These are phyloP conservation scores for Serendipita indica DNA, from an alignment of 768 basidiomycete genomes.

Conservation along the genomic window DNA sequence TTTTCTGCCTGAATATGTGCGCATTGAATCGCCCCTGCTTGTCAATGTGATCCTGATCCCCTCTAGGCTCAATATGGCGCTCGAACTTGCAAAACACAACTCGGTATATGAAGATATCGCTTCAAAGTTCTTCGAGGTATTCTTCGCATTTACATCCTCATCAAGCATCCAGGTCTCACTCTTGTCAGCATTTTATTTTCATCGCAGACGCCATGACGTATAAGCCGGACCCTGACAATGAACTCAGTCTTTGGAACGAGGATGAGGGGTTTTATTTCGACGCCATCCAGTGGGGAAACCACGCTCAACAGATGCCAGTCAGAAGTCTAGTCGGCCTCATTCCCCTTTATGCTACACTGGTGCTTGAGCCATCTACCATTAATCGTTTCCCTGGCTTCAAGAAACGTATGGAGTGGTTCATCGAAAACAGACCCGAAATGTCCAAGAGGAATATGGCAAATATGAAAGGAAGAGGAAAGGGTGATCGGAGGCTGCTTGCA, in stretches of 20 bases:
- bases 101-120: slow-evolving; percentile 97
- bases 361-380: slow-evolving; percentile 77
- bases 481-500: slow-evolving; percentile 75
- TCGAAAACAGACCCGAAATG: slow-evolving; percentile 79
- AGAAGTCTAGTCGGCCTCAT: slow-evolving; percentile 95
- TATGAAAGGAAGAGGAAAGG: slow-evolving; percentile 78
- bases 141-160: neutral
- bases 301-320: slow-evolving; percentile 82
- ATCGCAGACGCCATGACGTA: slow-evolving; percentile 99
- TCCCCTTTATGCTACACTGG: slow-evolving; percentile 87
- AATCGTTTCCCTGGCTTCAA: slow-evolving; percentile 95
- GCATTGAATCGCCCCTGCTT: slow-evolving; percentile 15
- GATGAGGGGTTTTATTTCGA: slow-evolving; percentile 98
- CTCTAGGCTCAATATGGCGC: slow-evolving; percentile 81
- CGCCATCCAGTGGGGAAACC: slow-evolving; percentile 75
- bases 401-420: slow-evolving; percentile 98
- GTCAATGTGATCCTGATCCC: neutral
- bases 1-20: slow-evolving; percentile 93
- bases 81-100: slow-evolving; percentile 96
- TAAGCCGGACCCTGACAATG: slow-evolving; percentile 50
- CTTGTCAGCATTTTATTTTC: slow-evolving; percentile 80
- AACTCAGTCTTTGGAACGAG: slow-evolving; percentile 86
- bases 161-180: neutral
- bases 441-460: slow-evolving; percentile 90
- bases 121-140: slow-evolving; percentile 87